Evolutionary conservation across 257 asterid genomes (phyloP), one percentile per base, ranked within the genome.

Genomic region (Thymus mandschuricus): DNA sequence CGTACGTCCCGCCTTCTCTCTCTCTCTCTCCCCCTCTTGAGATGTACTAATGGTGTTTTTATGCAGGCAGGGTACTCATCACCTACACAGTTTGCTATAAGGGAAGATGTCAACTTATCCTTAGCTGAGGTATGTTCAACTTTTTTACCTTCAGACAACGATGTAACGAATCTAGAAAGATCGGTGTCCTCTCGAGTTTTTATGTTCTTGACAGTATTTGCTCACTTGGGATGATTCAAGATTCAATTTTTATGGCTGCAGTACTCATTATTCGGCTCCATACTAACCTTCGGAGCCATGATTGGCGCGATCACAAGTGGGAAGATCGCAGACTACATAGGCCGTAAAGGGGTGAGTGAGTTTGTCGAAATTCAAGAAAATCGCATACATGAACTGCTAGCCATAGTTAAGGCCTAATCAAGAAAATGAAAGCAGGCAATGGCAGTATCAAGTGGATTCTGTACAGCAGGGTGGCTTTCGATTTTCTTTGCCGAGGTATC

Each of bases 241-340:
- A 6, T 65, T 11, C 43, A 29, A 50, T 33, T 12, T 66, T 38
- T 69, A 8, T 50, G 11, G 64, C 33, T 82, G 83, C 86, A 95
- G 99, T 95, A 85, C 85, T 95, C 98, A 30, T 76, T 92, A 74
- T 95, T 95, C 76, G 99, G 99, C 69, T 92, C 99, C 50, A 80
- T 95, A 75, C 43, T 89, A 77, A 92, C 97, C 12, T 89, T 95
- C 70, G 99, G 99, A 59, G 98, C 97, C 2, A 94, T 94, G 99
- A 87, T 95, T 55, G 99, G 99, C 7, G 98, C 98, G 33, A 88
- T 95, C 60, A 92, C 97, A 0, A 86, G 96, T 2, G 97, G 99
- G 46, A 88, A 85, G 70, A 88, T 91, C 1, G 98, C 97, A 6
- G 99, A 95, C 77, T 80, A 63, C 57, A 58, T 81, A 46, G 98